Evolutionary conservation across 2,329 filamentous ascomycete genomes (phyloP).

Genomic region (Dothiorella sarmentorum): DNA sequence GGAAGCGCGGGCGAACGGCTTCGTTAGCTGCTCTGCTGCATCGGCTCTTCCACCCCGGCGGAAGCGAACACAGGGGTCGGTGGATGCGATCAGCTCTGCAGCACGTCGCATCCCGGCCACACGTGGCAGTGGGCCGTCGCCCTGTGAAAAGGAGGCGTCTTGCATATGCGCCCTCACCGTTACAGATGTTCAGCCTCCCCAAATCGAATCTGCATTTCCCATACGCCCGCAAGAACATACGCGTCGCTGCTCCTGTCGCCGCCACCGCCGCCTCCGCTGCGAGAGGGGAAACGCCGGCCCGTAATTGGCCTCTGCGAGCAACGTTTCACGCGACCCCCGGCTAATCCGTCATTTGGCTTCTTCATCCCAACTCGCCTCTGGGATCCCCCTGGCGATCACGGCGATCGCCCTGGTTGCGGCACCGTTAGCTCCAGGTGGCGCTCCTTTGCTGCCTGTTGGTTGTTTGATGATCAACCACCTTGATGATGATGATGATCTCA

Average conservation of each 20-base stretch:
- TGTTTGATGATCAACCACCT: conserved; percentile 5
- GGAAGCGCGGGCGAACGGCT: conserved; percentile 33
- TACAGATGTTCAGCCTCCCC: conserved; percentile 18
- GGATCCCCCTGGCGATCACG: conserved; percentile 16
- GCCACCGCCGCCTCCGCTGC: no score
- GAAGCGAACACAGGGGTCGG: conserved; percentile 35
- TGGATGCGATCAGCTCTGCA: conserved; percentile 28
- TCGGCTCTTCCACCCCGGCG: conserved; percentile 34
- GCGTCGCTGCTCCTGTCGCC: conserved; percentile 5
- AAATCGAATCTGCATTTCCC: neutral
- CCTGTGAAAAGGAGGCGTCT: conserved; percentile 19
- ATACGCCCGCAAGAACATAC: neutral
- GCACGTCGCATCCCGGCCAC: conserved; percentile 30
- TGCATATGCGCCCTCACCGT: conserved; percentile 19
- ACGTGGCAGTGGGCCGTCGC: conserved; percentile 28
- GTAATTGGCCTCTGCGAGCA: conserved; percentile 2
- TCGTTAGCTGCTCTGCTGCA: conserved; percentile 26
- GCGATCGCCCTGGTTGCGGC: conserved; percentile 11
- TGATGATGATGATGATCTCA: no score
- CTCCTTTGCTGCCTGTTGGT: conserved; percentile 2
- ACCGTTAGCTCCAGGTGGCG: conserved; percentile 7
- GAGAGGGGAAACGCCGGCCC: conserved; percentile 10
- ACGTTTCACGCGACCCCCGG: conserved; percentile 7
- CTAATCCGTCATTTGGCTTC: conserved; percentile 11
- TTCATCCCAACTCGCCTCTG: conserved; percentile 9